Conservation (phyloP, 352 stramenopile species). For the Globisporangium yorkense region DNA sequence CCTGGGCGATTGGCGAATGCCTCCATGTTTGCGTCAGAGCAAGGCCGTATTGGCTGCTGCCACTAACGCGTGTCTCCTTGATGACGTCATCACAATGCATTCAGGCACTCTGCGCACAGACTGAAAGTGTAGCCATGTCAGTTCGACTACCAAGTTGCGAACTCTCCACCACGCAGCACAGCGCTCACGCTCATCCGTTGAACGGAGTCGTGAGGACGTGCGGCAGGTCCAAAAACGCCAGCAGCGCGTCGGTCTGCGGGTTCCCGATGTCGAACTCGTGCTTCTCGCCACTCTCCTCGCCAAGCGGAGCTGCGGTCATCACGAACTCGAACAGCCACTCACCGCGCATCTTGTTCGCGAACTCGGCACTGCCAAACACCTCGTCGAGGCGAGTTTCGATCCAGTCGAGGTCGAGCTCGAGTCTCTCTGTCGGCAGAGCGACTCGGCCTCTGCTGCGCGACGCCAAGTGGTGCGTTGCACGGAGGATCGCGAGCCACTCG, state of each 20-base stretch:
- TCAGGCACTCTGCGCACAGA: background rate
- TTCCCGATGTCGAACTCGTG: slow-evolving; percentile 38
- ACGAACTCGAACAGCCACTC: slow-evolving; percentile 25
- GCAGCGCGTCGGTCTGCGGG: slow-evolving; percentile 82
- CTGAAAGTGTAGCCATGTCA: background rate
- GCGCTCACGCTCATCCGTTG: background rate
- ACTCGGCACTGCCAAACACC: background rate
- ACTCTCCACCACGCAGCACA: too few species aligned
- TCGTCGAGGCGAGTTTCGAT: slow-evolving; percentile 17
- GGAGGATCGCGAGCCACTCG: slow-evolving; percentile 83
- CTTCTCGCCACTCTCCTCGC: slow-evolving; percentile 1
- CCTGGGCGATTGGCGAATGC: background rate
- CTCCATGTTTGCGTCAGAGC: background rate
- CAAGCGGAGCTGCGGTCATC: slow-evolving; percentile 17
- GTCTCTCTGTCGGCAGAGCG: slow-evolving; percentile 15
- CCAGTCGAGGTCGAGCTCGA: slow-evolving; percentile 41
- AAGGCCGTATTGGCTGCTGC: background rate
- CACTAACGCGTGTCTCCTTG: background rate
- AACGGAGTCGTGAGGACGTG: slow-evolving; percentile 58
- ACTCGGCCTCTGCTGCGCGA: slow-evolving; percentile 17
- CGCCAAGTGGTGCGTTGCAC: slow-evolving; percentile 60
- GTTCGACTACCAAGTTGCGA: too few species aligned
- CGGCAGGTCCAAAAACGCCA: slow-evolving; percentile 58
- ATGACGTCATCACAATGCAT: background rate
- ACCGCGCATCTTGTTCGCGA: slow-evolving; percentile 3